Base-by-base conservation (phyloP, 805 yeast species). In the Pichia californica region DNA sequence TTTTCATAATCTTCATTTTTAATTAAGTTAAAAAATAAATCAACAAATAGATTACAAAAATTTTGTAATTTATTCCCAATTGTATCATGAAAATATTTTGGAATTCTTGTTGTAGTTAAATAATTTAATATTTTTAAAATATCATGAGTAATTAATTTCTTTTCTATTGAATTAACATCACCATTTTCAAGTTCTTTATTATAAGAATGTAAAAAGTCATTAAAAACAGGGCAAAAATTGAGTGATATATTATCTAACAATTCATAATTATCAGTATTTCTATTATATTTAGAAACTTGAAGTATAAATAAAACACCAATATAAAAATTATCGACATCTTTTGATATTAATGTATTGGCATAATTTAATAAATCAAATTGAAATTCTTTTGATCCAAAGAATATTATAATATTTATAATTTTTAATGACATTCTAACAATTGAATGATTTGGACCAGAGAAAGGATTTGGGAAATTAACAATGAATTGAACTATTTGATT, bases 71-170 rank as follows among this genome's bases (percentile, higher is more conserved):
- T 41, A 14, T 43, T n/a, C 14, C 30, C 28, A 18, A 11, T 4
- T 4, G 27, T 15, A 28, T 38, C 23, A 21, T 28, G 38, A 14
- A 82, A 64, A 18, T 76, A 73, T 2, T 63, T 69, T 2, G 97
- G 94, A 41, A 89, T 63, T 54, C 85, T 89, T 48, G 73, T 74
- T 57, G 73, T 79, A 4, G 91, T 80, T 33, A 80, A 80, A 58
- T 81, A 84, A 59, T 89, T 89, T 69, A 79, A 86, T 45, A 76
- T 70, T 57, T 91, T 91, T 44, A 89, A 63, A 18, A 86, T 71
- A 49, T 82, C 68, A 52, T 83, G 83, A 50, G 43, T 27, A 5
- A 48, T 31, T 13, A 44, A 23, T 1, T 16, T 20, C 9, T 36
- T 42, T 10, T 36, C 10, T 23, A 7, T 23, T n/a, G 14, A 5